Conservation (phyloP, 164 flowering plant genomes). For the Buxus sempervirens region DNA sequence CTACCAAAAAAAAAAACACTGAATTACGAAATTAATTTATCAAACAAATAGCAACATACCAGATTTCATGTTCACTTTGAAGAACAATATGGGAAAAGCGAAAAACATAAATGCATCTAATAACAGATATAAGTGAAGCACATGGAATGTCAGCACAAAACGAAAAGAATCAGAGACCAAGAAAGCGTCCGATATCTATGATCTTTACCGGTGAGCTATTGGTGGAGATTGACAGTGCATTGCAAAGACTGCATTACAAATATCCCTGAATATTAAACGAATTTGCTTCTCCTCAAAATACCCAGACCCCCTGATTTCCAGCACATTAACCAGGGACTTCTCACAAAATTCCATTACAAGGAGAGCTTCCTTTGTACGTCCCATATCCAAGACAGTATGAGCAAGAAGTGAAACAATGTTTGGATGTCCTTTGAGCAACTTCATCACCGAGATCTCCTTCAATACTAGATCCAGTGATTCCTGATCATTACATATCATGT, state of each 20-base stretch:
- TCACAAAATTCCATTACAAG: conserved; percentile 97
- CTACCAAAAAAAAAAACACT: too few relatives aligned
- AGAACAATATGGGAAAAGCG: too few relatives aligned
- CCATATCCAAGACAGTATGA: conserved; percentile 75
- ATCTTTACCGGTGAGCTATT: conserved; percentile 82
- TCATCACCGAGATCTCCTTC: conserved; percentile 93
- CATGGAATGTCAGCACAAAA: background rate
- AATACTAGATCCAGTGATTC: conserved; percentile 70
- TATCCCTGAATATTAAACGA: conserved; percentile 78
- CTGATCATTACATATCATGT: conserved; percentile 84
- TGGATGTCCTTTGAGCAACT: conserved; percentile 82
- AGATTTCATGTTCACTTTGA: too few relatives aligned
- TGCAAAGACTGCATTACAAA: conserved; percentile 96
- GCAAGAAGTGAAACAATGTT: conserved; percentile 76
- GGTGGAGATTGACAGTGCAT: conserved; percentile 95
- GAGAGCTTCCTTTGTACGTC: conserved; percentile 84
- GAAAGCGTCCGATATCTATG: too few relatives aligned
- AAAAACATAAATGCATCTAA: too few relatives aligned
- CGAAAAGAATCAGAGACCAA: background rate
- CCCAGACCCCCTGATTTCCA: conserved; percentile 89
- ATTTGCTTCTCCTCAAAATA: conserved; percentile 87
- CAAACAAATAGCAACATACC: too few relatives aligned
- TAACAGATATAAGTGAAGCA: background rate
- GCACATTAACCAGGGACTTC: conserved; percentile 80
- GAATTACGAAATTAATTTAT: too few relatives aligned